phyloP scores from a whole-genome alignment of 345 rosid species.

The Boechera stricta region DNA sequence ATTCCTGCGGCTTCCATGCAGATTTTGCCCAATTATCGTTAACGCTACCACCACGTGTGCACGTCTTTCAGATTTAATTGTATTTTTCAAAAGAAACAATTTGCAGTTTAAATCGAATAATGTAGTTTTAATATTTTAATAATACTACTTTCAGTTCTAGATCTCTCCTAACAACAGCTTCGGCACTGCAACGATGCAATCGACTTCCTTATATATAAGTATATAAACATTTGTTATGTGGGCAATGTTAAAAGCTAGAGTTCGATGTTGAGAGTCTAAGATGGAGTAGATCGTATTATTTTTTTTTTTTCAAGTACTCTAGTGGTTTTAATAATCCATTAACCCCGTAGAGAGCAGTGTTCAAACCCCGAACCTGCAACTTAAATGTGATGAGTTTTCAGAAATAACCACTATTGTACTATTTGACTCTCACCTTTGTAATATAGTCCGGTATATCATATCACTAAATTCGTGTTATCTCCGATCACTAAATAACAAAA shows the following conservation, averaged over 20 bases:
- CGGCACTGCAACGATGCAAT: background rate
- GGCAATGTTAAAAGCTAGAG: too few species aligned
- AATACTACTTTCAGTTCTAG: background rate
- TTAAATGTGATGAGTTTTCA: too few species aligned
- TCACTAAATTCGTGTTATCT: background rate
- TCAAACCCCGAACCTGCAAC: too few species aligned
- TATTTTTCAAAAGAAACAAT: background rate
- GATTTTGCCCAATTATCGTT: constrained; percentile 8
- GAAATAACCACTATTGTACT: too few species aligned
- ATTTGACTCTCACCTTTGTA: background rate
- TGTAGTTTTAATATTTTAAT: background rate
- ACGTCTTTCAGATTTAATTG: constrained; percentile 33
- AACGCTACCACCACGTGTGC: constrained; percentile 50
- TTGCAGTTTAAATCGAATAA: background rate
- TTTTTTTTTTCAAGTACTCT: too few species aligned
- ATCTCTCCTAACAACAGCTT: background rate
- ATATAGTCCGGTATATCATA: background rate
- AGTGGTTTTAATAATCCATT: too few species aligned
- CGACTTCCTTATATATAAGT: background rate
- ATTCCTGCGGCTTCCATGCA: constrained; percentile 22
- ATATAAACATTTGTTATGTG: too few species aligned
- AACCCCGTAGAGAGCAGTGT: too few species aligned
- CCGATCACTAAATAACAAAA: too few species aligned
- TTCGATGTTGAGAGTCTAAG: too few species aligned
- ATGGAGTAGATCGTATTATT: too few species aligned